Evolutionary conservation across 73 alveolate species (phyloP), one percentile per base, ranked within the genome.

Genomic region (Paramecium sonneborni): DNA sequence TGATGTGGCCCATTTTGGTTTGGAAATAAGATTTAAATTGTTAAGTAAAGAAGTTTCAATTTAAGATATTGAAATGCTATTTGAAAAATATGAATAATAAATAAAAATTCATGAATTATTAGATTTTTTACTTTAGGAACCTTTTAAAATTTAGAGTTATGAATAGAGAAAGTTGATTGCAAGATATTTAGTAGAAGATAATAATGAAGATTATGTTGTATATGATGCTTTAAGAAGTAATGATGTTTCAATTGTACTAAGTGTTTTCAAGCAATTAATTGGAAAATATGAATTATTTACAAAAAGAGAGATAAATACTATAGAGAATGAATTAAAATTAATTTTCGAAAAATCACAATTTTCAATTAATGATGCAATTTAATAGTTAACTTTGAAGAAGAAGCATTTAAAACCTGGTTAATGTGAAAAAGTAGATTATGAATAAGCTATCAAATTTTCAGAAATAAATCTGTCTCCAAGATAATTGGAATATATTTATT

Each of bases 171-270:
- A 72, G 32, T 24, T 79, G 1, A 30, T 43, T 3, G 48, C 76
- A 21, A 79, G 90, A 44, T 79, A 43, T 46, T 79, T 79, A 43
- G 37, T 79, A 18, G 90, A 79, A 28, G 90, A 79, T 46, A 79
- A 79, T 24, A 79, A 39, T 24, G 44, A 79, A 4, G 90, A 79
- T 39, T 79, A 79, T 43, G 37, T 79, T 21, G 70, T 21, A 8
- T 79, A 79, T 44, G 90, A 79, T 41, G 76, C 69, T 1, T 39
- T 30, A 23, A 79, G 28, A 43, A 44, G 41, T 79, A 43, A 44
- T 20, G 41, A 79, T 12, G 20, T 23, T 12, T 43, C 9, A 79
- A 41, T 39, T 12, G 72, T 79, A 6, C 3, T 30, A 37, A 79
- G 90, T 79, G 74, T 79, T 7, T 39, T 79, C 18, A 79, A 44